Conservation (phyloP, 2,329 filamentous ascomycete genomes). For the Fusarium decemcellulare region DNA sequence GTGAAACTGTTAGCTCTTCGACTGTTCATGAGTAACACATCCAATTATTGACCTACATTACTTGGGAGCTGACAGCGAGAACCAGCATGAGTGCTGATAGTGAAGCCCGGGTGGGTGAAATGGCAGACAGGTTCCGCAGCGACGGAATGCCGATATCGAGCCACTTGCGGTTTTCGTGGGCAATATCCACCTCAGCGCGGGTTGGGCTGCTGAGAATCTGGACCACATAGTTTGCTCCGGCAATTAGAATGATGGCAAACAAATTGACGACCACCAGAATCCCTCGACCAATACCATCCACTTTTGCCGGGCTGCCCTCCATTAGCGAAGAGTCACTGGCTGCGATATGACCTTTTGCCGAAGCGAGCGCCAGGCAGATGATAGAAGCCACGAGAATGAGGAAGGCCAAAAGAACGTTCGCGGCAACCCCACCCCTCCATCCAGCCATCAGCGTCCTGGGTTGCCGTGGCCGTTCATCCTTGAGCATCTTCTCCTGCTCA, state of each 20-base stretch:
- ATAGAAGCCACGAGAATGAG: constrained; percentile 56
- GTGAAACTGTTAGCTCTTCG: constrained; percentile 18
- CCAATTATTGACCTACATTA: constrained; percentile 60
- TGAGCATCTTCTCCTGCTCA: constrained; percentile 46
- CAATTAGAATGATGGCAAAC: constrained; percentile 59
- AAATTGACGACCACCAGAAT: constrained; percentile 62
- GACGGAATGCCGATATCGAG: constrained; percentile 69
- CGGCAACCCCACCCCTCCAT: constrained; percentile 64
- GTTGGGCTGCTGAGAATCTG: constrained; percentile 70
- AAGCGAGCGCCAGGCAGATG: constrained; percentile 56
- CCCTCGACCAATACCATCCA: constrained; percentile 56
- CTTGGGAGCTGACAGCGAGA: constrained; percentile 60
- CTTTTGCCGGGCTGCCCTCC: constrained; percentile 55
- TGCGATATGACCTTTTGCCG: constrained; percentile 51
- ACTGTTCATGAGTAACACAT: background rate
- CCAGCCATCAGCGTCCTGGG: constrained; percentile 53
- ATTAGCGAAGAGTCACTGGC: constrained; percentile 56
- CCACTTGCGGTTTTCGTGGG: constrained; percentile 63
- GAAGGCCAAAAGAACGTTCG: constrained; percentile 59
- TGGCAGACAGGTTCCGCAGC: constrained; percentile 62
- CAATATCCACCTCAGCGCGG: constrained; percentile 61
- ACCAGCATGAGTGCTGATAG: constrained; percentile 58
- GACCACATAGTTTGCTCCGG: constrained; percentile 66
- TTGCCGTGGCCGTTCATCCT: constrained; percentile 42
- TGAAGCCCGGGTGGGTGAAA: constrained; percentile 57